Conservation (phyloP, 495 filamentous ascomycete species). For the Aspergillus sparsus region DNA sequence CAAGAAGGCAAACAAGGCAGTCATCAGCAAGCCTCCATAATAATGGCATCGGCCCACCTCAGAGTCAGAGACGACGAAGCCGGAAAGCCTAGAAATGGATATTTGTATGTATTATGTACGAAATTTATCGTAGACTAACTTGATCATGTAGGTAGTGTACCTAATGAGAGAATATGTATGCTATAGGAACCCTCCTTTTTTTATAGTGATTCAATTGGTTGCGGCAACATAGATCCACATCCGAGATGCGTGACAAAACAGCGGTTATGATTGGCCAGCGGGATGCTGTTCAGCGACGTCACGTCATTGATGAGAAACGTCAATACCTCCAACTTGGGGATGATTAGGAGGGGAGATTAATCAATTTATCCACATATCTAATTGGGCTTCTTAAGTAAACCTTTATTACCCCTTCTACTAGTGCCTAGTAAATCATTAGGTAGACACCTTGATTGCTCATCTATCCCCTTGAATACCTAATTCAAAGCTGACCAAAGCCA, state of each 20-base stretch:
- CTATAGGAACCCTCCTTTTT: background rate
- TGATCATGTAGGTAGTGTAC: background rate
- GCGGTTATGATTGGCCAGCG: slow-evolving; percentile 19
- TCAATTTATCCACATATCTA: too few relatives aligned
- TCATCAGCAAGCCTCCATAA: slow-evolving; percentile 23
- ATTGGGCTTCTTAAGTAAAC: too few relatives aligned
- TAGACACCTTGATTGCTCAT: background rate
- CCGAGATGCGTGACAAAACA: slow-evolving; percentile 20
- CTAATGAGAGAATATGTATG: background rate
- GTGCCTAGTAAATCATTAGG: too few relatives aligned
- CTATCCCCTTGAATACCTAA: background rate
- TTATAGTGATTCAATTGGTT: too few relatives aligned
- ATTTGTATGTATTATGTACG: slow-evolving; percentile 6
- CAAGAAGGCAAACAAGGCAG: slow-evolving; percentile 22
- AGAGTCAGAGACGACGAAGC: background rate
- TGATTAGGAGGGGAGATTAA: background rate
- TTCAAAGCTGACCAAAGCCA: background rate
- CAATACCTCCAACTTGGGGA: slow-evolving; percentile 2
- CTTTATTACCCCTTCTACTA: too few relatives aligned
- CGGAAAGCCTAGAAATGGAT: background rate
- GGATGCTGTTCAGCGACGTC: background rate
- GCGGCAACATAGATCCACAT: background rate
- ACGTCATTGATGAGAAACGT: slow-evolving; percentile 21
- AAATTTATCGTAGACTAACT: slow-evolving; percentile 4
- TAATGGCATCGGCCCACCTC: slow-evolving; percentile 30